A percentile compares a stretch with the other conserved stretches of the same genome.
phyloP scores from a whole-genome alignment of 1,284 basidiomycete species.

The Sphagnurus paluster region DNA sequence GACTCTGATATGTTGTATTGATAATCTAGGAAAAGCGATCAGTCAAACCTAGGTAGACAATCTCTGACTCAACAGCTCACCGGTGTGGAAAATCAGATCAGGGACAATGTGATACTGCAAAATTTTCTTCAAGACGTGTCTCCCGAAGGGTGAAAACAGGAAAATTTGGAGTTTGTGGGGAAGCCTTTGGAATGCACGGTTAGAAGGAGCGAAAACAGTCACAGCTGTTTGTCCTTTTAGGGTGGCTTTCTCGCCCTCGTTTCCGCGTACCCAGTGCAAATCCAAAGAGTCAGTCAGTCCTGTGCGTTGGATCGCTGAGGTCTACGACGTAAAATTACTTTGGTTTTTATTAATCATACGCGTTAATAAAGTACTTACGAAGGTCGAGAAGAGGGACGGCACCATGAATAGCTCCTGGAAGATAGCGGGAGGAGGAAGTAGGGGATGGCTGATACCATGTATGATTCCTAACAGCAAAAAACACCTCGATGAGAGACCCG shows the following conservation, averaged over 20 bases:
- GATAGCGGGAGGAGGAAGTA: slow-evolving; percentile 62
- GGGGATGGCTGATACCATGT: slow-evolving; percentile 60
- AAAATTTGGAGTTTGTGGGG: slow-evolving; percentile 57
- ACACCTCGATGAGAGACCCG: neutral
- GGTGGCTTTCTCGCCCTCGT: slow-evolving; percentile 34
- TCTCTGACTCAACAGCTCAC: slow-evolving; percentile 29
- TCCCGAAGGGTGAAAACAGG: slow-evolving; percentile 72
- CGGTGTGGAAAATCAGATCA: slow-evolving; percentile 53
- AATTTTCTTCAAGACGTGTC: slow-evolving; percentile 56
- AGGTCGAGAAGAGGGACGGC: slow-evolving; percentile 53
- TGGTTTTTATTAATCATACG: neutral
- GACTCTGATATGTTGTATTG: slow-evolving; percentile 21
- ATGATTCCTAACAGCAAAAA: slow-evolving; percentile 42
- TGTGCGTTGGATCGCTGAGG: slow-evolving; percentile 59
- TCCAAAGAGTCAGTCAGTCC: slow-evolving; percentile 49
- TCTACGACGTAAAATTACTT: slow-evolving; percentile 32
- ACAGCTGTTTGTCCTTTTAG: slow-evolving; percentile 51
- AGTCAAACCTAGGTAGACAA: neutral
- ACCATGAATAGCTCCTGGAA: slow-evolving; percentile 60
- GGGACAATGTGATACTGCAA: slow-evolving; percentile 71
- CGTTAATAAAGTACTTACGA: slow-evolving; percentile 36
- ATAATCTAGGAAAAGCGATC: slow-evolving; percentile 21
- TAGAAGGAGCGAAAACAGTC: slow-evolving; percentile 68
- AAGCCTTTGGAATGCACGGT: slow-evolving; percentile 59
- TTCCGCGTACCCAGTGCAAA: slow-evolving; percentile 39